Conservation (phyloP, 164 flowering plant species). For the Vitis cinerea region DNA sequence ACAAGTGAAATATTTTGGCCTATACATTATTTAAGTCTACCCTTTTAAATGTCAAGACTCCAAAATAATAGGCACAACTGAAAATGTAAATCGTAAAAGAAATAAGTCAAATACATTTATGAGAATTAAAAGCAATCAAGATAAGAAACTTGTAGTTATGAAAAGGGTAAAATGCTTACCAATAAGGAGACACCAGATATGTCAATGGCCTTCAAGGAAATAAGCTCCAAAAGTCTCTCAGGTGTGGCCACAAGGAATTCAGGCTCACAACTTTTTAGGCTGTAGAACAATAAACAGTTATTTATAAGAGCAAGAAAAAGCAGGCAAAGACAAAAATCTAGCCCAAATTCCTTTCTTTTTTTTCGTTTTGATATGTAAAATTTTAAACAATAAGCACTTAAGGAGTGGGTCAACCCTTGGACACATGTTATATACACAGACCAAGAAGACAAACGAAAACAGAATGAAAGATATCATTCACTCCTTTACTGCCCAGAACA, state of each 20-base stretch:
- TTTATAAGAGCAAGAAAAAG: background rate
- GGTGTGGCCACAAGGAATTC: slow-evolving; percentile 91
- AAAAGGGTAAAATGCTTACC: slow-evolving; percentile 41
- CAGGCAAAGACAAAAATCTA: background rate
- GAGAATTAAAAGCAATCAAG: background rate
- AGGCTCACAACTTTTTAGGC: slow-evolving; percentile 83
- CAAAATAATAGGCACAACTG: background rate
- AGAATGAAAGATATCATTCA: too few species aligned
- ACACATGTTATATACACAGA: too few species aligned
- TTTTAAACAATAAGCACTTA: too few species aligned
- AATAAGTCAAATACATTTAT: background rate
- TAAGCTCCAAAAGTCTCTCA: slow-evolving; percentile 82
- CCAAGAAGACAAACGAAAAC: too few species aligned
- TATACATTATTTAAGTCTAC: background rate
- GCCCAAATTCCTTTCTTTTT: too few species aligned
- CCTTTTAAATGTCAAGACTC: background rate
- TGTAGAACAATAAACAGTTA: slow-evolving; percentile 20
- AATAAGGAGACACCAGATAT: slow-evolving; percentile 64
- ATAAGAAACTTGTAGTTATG: background rate
- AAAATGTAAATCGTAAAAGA: background rate
- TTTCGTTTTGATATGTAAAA: too few species aligned
- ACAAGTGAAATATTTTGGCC: background rate
- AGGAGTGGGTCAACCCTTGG: too few species aligned
- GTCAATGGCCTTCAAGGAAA: slow-evolving; percentile 66
- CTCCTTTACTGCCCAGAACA: too few species aligned